Evolutionary conservation across 345 rosid species (phyloP).

Genomic region (Aquilaria sinensis): DNA sequence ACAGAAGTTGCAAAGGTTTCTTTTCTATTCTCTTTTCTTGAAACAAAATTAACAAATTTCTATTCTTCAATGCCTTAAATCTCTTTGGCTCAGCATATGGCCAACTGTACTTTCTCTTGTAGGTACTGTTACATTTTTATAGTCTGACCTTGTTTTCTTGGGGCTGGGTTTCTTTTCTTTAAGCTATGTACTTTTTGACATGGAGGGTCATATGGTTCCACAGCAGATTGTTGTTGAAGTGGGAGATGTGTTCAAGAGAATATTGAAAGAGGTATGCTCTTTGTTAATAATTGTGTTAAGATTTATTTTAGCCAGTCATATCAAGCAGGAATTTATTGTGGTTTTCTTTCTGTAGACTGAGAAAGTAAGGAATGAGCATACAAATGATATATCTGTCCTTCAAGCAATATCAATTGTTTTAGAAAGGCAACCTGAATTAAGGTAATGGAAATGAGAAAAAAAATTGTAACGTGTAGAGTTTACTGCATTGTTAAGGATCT

Average conservation of each 20-base stretch:
- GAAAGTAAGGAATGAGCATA: conserved; percentile 65
- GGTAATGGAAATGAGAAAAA: conserved; percentile 31
- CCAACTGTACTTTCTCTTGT: background rate
- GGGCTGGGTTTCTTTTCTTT: conserved; percentile 18
- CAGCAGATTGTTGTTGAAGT: conserved; percentile 59
- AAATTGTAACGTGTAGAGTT: background rate
- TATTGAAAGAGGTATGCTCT: conserved; percentile 61
- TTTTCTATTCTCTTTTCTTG: no score
- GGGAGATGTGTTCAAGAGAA: conserved; percentile 73
- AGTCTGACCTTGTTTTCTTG: conserved; percentile 11
- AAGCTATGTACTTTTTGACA: conserved; percentile 67
- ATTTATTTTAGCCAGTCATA: background rate
- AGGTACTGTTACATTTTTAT: background rate
- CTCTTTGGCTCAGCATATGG: background rate
- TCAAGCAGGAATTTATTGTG: background rate
- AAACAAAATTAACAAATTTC: background rate
- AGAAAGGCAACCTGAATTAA: conserved; percentile 68
- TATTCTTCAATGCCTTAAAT: conserved; percentile 5
- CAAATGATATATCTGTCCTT: conserved; percentile 75
- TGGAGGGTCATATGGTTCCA: conserved; percentile 57
- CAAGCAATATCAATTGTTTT: conserved; percentile 71
- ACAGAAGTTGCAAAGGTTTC: no score
- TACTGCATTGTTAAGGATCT: background rate
- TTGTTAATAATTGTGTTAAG: conserved; percentile 1
- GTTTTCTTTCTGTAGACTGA: conserved; percentile 48